Evolutionary conservation across 345 rosid species (phyloP).

Genomic region (Mercurialis annua): DNA sequence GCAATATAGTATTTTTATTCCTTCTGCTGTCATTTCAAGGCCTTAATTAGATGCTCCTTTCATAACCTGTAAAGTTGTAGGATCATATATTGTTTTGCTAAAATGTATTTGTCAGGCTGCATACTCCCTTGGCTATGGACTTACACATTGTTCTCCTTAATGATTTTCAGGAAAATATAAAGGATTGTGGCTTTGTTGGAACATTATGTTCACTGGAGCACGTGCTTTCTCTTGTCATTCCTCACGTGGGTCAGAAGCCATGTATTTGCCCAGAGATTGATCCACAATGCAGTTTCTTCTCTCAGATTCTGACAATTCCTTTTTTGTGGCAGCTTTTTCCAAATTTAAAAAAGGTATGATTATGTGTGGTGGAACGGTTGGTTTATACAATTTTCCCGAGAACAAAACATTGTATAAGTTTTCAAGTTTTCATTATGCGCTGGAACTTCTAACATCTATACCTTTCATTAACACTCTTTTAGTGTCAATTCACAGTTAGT

Average conservation of each 20-base stretch:
- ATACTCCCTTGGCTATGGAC: not conserved
- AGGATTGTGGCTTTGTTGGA: slow-evolving; percentile 22
- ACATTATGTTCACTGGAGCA: slow-evolving; percentile 58
- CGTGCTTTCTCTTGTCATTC: slow-evolving; percentile 48
- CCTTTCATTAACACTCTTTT: not conserved
- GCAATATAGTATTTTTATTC: not conserved
- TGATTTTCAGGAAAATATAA: slow-evolving; percentile 53
- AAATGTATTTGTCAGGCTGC: not conserved
- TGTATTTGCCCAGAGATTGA: slow-evolving; percentile 66
- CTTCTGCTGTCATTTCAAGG: not conserved
- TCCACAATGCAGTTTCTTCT: slow-evolving; percentile 68
- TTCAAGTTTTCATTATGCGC: not conserved
- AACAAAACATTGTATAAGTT: not conserved
- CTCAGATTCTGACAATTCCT: slow-evolving; percentile 85
- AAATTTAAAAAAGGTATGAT: slow-evolving; percentile 61
- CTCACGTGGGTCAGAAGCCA: slow-evolving; percentile 61
- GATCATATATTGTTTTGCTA: not conserved
- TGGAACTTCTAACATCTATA: not conserved
- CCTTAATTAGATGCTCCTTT: not conserved
- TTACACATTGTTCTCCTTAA: not conserved
- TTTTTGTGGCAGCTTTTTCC: slow-evolving; percentile 83
- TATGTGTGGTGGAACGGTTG: not conserved
- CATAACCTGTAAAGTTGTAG: not conserved
- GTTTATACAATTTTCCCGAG: not conserved
- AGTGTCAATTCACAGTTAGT: not conserved